Conservation (phyloP, 2,329 filamentous ascomycete genomes). For the Sodiomyces alkalinus region DNA sequence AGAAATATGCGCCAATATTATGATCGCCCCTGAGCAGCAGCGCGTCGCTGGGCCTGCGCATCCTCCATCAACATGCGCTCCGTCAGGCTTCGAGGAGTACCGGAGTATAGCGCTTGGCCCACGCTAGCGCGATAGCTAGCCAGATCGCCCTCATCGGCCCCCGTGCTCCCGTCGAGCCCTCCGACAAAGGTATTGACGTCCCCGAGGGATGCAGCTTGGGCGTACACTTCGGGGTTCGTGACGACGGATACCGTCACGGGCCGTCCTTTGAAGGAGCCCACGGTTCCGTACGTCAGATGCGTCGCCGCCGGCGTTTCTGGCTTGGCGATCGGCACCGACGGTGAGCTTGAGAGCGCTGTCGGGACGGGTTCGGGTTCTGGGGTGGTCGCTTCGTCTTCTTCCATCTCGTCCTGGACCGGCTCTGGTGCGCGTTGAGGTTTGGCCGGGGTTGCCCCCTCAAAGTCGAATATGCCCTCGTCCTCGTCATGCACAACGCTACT, state of each 20-base stretch:
- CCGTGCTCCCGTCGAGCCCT: constrained; percentile 34
- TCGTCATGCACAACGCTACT: constrained; percentile 4
- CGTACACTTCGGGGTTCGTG: constrained; percentile 30
- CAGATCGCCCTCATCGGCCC: constrained; percentile 28
- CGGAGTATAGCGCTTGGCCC: constrained; percentile 22
- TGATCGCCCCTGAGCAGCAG: constrained; percentile 6
- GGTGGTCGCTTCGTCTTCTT: constrained; percentile 2
- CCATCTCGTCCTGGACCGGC: constrained; percentile 11
- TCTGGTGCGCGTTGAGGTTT: constrained; percentile 12
- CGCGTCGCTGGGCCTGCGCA: constrained; percentile 16
- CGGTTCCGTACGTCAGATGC: constrained; percentile 17
- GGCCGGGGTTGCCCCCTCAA: constrained; percentile 22
- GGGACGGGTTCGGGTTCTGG: neutral
- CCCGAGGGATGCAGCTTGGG: constrained; percentile 30
- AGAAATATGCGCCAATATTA: constrained; percentile 2
- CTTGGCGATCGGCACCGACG: constrained; percentile 24
- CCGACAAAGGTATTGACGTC: constrained; percentile 36
- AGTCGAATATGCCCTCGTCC: constrained; percentile 29
- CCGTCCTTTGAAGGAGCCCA: constrained; percentile 39
- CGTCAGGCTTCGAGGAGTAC: constrained; percentile 30
- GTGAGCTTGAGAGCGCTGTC: constrained; percentile 21
- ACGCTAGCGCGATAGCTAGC: constrained; percentile 27
- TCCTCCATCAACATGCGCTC: constrained; percentile 35
- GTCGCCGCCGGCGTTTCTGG: constrained; percentile 12
- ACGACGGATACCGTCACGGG: constrained; percentile 37